A percentile compares a stretch with the other conserved stretches of the same genome.
Conservation (phyloP, 2,329 filamentous ascomycete species). For the Conoideocrella luteorostrata region DNA sequence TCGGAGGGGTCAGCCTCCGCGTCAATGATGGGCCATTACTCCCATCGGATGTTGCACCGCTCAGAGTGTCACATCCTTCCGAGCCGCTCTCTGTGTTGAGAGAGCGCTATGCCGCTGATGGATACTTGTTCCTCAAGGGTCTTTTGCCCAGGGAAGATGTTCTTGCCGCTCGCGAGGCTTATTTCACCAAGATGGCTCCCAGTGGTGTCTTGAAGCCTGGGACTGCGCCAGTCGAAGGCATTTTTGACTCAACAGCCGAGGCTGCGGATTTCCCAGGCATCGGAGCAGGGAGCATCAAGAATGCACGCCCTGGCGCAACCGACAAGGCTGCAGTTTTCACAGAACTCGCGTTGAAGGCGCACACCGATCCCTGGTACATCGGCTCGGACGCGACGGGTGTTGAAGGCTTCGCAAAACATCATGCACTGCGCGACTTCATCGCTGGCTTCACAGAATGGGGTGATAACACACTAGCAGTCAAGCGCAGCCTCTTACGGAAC, state of each 20-base stretch:
- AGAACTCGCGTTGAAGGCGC: slow-evolving; percentile 43
- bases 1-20: slow-evolving; percentile 14
- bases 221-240: slow-evolving; percentile 43
- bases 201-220: slow-evolving; percentile 50
- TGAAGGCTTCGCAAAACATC: slow-evolving; percentile 45
- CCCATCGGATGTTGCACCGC: slow-evolving; percentile 33
- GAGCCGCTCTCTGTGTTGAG: slow-evolving; percentile 39
- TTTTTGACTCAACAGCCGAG: slow-evolving; percentile 31
- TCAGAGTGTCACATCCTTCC: slow-evolving; percentile 35
- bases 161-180: slow-evolving; percentile 41
- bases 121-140: slow-evolving; percentile 50
- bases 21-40: slow-evolving; percentile 32
- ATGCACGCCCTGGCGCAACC: slow-evolving; percentile 37
- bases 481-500: slow-evolving; percentile 47
- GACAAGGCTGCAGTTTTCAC: slow-evolving; percentile 19
- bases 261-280: slow-evolving; percentile 25
- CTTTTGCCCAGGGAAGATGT: slow-evolving; percentile 47
- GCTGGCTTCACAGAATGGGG: slow-evolving; percentile 48
- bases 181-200: slow-evolving; percentile 47
- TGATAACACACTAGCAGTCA: slow-evolving; percentile 31
- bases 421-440: slow-evolving; percentile 41
- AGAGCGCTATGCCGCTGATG: slow-evolving; percentile 30
- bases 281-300: slow-evolving; percentile 42
- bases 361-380: slow-evolving; percentile 42
- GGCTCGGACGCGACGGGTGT: slow-evolving; percentile 16